phyloP scores from a whole-genome alignment of 2,329 filamentous ascomycete genomes.

The Zopfia rhizophila region DNA sequence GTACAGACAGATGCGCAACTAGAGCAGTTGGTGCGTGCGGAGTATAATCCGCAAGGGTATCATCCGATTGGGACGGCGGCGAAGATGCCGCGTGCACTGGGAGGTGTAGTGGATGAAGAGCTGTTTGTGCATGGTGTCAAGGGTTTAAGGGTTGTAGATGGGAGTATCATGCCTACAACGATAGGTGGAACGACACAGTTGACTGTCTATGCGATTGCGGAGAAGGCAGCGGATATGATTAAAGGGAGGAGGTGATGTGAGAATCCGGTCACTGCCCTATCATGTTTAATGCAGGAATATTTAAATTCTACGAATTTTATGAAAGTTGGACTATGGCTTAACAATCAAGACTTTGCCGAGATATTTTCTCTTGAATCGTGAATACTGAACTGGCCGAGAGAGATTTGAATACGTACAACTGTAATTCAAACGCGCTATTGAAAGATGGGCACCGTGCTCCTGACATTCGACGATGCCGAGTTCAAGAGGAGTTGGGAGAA shows the following conservation, averaged over 20 bases:
- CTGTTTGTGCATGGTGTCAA: conserved; percentile 37
- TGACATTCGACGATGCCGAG: no score
- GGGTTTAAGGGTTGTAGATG: conserved; percentile 19
- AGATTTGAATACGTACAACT: no score
- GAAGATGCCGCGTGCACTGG: conserved; percentile 40
- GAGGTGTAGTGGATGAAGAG: conserved; percentile 41
- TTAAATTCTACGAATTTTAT: no score
- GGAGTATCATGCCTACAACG: conserved; percentile 18
- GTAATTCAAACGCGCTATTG: no score
- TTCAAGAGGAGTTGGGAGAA: no score
- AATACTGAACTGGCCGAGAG: no score
- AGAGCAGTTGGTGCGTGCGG: neutral
- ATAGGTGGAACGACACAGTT: conserved; percentile 12
- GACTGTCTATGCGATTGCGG: conserved; percentile 14
- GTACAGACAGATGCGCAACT: conserved; percentile 3
- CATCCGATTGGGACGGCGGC: conserved; percentile 36
- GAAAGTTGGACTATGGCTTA: no score
- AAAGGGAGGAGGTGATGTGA: conserved; percentile 5
- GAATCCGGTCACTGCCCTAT: no score
- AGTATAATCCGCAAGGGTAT: neutral
- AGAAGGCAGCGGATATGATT: conserved; percentile 21
- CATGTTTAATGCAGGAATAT: no score
- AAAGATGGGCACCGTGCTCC: no score
- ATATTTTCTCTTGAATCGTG: no score
- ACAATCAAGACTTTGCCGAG: no score